These are phyloP conservation scores for Asterionellopsis glacialis DNA, from an alignment of 108 stramenopile genomes.

Conservation along the genomic window DNA sequence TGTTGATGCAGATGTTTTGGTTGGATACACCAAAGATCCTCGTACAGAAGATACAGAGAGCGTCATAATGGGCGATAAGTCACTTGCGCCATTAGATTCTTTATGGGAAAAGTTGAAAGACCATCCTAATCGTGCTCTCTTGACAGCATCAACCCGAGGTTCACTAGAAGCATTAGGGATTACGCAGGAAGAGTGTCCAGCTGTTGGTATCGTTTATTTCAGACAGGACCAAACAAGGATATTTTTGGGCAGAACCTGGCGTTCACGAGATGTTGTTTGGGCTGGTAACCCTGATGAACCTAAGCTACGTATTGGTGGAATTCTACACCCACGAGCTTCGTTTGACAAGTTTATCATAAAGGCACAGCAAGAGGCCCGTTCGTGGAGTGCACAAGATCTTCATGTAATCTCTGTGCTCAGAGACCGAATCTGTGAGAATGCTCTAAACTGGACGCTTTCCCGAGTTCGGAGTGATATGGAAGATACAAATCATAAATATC, in stretches of 20 bases:
- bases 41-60: neutral
- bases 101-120: constrained; percentile 11
- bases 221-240: constrained; percentile 6
- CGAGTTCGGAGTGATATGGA: too few relatives aligned
- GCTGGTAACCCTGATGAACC: constrained; percentile 23
- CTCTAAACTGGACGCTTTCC: too few relatives aligned
- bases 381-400: constrained; percentile 11
- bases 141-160: neutral
- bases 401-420: constrained; percentile 9
- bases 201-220: constrained; percentile 14
- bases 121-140: constrained; percentile 6
- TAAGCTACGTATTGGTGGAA: constrained; percentile 19
- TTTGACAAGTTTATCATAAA: constrained; percentile 23
- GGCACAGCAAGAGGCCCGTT: constrained; percentile 8
- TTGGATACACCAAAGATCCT: constrained; percentile 5
- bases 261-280: constrained; percentile 15
- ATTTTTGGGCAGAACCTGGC: constrained; percentile 10
- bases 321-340: constrained; percentile 16
- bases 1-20: constrained; percentile 14
- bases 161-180: constrained; percentile 6
- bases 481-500: too few relatives aligned
- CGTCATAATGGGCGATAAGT: constrained; percentile 9
- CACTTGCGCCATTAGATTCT: constrained; percentile 3
- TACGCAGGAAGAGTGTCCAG: constrained; percentile 9
- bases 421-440: too few relatives aligned